A percentile compares a stretch with the other conserved stretches of the same genome.
Evolutionary conservation across 2,329 filamentous ascomycete species (phyloP).

Genomic region (Pyricularia sp.): DNA sequence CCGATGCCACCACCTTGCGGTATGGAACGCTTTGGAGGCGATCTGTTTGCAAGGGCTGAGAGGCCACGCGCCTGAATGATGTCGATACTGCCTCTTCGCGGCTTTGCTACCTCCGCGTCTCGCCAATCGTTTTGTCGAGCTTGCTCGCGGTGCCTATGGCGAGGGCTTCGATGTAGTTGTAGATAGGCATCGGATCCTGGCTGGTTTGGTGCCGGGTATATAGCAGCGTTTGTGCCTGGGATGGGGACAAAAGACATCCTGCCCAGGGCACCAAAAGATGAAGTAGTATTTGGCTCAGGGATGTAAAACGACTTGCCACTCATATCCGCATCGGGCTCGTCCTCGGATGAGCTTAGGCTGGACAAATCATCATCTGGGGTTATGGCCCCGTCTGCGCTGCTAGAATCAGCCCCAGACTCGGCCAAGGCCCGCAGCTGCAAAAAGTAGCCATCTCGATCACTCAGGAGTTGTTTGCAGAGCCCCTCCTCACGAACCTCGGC

Average conservation of each 20-base stretch:
- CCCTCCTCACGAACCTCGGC: conserved; percentile 59
- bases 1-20: background rate
- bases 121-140: background rate
- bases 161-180: background rate
- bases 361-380: background rate
- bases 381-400: background rate
- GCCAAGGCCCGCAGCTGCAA: background rate
- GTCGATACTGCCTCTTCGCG: background rate
- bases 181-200: background rate
- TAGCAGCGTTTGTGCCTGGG: background rate
- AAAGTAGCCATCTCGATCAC: background rate
- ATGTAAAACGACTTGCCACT: background rate
- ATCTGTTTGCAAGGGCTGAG: background rate
- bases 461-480: conserved; percentile 23
- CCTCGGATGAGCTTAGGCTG: background rate
- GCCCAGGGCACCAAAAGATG: background rate
- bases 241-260: conserved; percentile 2
- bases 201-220: background rate
- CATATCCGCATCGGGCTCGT: background rate
- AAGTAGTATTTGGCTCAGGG: background rate
- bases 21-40: background rate
- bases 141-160: background rate
- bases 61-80: background rate
- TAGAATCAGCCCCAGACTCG: background rate
- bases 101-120: background rate